Evolutionary conservation across 2,329 filamentous ascomycete species (phyloP).

Genomic region (Seiridium unicorne): DNA sequence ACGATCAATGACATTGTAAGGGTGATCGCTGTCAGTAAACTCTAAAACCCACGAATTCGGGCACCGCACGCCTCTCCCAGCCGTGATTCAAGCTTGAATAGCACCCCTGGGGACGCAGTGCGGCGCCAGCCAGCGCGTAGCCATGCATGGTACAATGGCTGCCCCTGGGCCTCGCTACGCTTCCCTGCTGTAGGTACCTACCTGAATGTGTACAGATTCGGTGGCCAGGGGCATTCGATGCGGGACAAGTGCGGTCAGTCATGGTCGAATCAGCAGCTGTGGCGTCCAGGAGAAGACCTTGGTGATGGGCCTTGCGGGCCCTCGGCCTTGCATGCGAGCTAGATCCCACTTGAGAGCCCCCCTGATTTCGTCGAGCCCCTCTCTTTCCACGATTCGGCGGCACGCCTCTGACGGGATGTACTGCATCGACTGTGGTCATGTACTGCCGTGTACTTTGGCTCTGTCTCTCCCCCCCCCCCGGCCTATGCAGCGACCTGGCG

Average conservation of each 20-base stretch:
- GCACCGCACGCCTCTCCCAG: not conserved
- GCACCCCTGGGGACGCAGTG: not conserved
- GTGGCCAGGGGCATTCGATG: not conserved
- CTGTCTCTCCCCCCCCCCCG: not conserved
- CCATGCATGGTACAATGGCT: too few relatives aligned
- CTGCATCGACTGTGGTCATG: not conserved
- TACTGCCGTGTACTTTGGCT: not conserved
- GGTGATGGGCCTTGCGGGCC: not conserved
- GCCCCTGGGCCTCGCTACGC: too few relatives aligned
- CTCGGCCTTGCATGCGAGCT: not conserved
- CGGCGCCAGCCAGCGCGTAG: not conserved
- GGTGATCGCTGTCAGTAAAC: not conserved
- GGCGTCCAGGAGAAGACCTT: not conserved
- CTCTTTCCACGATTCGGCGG: not conserved
- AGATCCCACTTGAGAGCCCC: not conserved
- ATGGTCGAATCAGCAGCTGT: not conserved
- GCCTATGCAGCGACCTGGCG: not conserved
- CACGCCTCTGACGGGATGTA: not conserved
- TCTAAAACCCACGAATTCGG: not conserved
- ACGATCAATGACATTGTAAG: not conserved
- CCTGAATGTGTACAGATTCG: not conserved
- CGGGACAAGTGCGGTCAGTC: not conserved
- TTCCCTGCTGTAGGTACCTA: too few relatives aligned
- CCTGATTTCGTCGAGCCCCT: not conserved
- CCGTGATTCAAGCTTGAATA: conserved; percentile 2